These are phyloP conservation scores for Lizonia empirigonia DNA, from an alignment of 2,329 filamentous ascomycete genomes.

Conservation along the genomic window DNA sequence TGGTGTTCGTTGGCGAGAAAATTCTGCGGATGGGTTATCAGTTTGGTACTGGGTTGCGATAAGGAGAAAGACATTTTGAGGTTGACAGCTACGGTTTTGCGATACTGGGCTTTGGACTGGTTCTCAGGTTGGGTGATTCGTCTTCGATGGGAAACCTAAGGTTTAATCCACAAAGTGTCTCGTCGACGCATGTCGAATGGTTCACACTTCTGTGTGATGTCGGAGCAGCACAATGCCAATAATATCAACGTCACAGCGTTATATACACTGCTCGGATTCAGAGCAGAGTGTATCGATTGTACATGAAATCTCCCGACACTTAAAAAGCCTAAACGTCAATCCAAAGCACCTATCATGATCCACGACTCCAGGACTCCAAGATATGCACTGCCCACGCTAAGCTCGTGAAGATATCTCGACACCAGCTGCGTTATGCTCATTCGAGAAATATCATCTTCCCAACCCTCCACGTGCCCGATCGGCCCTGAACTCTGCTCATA, in stretches of 20 bases:
- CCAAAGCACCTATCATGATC: not conserved
- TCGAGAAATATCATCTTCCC: not conserved
- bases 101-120: no score
- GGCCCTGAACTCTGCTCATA: not conserved
- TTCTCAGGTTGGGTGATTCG: no score
- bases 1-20: no score
- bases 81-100: no score
- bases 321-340: not conserved
- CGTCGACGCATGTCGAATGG: not conserved
- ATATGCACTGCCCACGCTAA: not conserved
- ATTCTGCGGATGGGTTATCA: no score
- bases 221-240: not conserved
- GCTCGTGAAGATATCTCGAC: not conserved
- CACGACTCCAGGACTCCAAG: not conserved
- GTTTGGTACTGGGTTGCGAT: no score
- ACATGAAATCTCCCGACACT: not conserved
- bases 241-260: not conserved
- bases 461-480: not conserved
- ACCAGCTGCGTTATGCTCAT: not conserved
- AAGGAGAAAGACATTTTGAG: no score
- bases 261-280: not conserved
- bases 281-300: not conserved
- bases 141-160: no score
- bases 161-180: no score
- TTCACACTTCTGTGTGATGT: not conserved